A percentile compares a stretch with the other conserved stretches of the same genome.
phyloP scores from a whole-genome alignment of 2,329 filamentous ascomycete species.

The Xylaria sp. region DNA sequence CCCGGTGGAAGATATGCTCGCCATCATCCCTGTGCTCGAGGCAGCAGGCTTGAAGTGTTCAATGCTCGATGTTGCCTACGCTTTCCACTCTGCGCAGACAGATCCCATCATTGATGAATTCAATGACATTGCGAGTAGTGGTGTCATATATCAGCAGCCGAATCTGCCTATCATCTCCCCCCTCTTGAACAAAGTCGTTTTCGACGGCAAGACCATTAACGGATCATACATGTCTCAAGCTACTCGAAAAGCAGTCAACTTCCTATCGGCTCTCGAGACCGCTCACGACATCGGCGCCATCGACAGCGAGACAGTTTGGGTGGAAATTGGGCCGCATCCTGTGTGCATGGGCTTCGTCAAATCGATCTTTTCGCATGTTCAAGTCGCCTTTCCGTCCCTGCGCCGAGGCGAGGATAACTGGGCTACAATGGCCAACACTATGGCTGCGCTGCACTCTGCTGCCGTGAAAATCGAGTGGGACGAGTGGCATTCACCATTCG shows the following conservation, averaged over 20 bases:
- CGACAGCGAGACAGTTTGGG: conserved; percentile 67
- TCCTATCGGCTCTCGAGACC: conserved; percentile 65
- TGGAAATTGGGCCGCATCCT: conserved; percentile 77
- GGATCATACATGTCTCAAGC: conserved; percentile 70
- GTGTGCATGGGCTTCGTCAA: conserved; percentile 72
- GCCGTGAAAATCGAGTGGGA: conserved; percentile 76
- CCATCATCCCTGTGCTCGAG: neutral
- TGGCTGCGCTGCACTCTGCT: conserved; percentile 65
- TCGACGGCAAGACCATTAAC: conserved; percentile 64
- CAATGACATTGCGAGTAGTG: conserved; percentile 58
- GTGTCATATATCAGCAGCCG: conserved; percentile 64
- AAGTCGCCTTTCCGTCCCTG: conserved; percentile 62
- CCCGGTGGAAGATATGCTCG: conserved; percentile 57
- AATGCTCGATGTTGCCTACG: conserved; percentile 57
- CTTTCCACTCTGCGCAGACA: conserved; percentile 71
- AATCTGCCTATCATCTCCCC: conserved; percentile 73
- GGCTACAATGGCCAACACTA: conserved; percentile 63
- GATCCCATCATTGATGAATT: conserved; percentile 69
- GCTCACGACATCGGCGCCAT: conserved; percentile 62
- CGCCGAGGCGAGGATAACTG: conserved; percentile 67
- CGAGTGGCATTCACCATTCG: conserved; percentile 70
- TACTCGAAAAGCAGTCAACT: conserved; percentile 74
- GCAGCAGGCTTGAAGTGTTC: conserved; percentile 48
- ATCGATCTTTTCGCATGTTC: conserved; percentile 55
- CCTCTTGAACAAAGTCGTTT: conserved; percentile 63